These are phyloP conservation scores for Lavandula angustifolia DNA, from an alignment of 257 asterid genomes.

Conservation along the genomic window DNA sequence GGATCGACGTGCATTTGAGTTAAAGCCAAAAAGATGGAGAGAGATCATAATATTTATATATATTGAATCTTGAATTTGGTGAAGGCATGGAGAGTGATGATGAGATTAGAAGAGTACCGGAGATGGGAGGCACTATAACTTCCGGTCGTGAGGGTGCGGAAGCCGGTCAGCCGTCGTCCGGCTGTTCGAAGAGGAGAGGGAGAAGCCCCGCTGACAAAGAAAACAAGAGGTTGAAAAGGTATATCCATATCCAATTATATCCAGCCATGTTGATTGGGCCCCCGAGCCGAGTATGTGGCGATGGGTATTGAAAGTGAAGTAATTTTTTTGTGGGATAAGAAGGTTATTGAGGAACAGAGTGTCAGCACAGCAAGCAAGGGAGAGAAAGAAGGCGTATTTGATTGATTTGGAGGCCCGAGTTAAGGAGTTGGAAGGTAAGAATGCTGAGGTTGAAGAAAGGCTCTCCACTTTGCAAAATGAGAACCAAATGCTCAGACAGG, in stretches of 20 bases:
- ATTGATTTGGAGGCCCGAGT: slow-evolving; percentile 83
- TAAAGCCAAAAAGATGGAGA: no score
- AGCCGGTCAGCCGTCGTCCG: slow-evolving; percentile 52
- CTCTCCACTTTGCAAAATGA: slow-evolving; percentile 84
- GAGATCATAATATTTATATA: neutral
- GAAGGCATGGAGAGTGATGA: slow-evolving; percentile 97
- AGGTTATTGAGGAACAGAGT: slow-evolving; percentile 96
- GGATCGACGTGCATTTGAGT: neutral
- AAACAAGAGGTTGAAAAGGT: slow-evolving; percentile 91
- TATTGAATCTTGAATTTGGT: slow-evolving; percentile 17
- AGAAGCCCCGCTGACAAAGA: slow-evolving; percentile 94
- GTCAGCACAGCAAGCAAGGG: slow-evolving; percentile 95
- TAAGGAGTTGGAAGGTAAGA: slow-evolving; percentile 78
- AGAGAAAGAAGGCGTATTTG: slow-evolving; percentile 90
- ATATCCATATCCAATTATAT: slow-evolving; percentile 25
- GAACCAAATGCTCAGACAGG: slow-evolving; percentile 97
- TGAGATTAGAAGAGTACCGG: slow-evolving; percentile 96
- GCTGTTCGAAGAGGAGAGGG: slow-evolving; percentile 71
- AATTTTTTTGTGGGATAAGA: neutral
- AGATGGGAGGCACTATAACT: slow-evolving; percentile 70
- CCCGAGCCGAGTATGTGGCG: no score
- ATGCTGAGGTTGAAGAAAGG: slow-evolving; percentile 84
- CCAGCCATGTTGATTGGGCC: slow-evolving; percentile 22
- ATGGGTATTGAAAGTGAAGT: no score
- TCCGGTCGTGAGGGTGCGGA: slow-evolving; percentile 65